Conservation (phyloP, 352 stramenopile species). For the Pythium pyrilobum region DNA sequence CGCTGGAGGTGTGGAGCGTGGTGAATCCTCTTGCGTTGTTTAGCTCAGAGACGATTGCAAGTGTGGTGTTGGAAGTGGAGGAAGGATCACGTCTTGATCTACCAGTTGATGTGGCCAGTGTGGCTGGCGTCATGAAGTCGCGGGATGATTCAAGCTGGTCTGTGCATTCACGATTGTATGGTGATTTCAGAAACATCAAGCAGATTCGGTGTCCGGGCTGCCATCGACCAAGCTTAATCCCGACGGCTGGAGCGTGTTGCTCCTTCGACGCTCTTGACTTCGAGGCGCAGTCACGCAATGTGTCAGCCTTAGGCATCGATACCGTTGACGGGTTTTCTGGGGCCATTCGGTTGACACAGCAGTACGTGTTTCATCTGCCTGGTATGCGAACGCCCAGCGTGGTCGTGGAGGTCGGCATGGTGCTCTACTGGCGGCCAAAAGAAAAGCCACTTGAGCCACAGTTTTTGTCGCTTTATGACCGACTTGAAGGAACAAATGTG, state of each 20-base stretch:
- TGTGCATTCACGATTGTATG: not conserved
- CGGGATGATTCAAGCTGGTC: not conserved
- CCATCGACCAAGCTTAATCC: not conserved
- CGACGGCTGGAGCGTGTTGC: not conserved
- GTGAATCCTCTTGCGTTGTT: no score
- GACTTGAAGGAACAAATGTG: conserved; percentile 3
- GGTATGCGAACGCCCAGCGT: not conserved
- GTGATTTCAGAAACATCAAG: not conserved
- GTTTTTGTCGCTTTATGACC: not conserved
- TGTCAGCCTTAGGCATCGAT: not conserved
- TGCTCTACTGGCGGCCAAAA: conserved; percentile 17
- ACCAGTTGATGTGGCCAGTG: not conserved
- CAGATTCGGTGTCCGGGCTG: no score
- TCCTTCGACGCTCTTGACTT: no score
- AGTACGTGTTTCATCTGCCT: not conserved
- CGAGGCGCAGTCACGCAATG: no score
- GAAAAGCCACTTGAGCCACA: conserved; percentile 4
- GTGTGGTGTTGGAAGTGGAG: not conserved
- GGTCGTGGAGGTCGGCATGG: not conserved
- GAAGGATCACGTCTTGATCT: not conserved
- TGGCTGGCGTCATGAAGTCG: not conserved
- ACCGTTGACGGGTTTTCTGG: conserved; percentile 4
- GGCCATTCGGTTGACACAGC: conserved; percentile 4
- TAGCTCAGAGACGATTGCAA: not conserved
- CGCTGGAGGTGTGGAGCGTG: conserved; percentile 10